Evolutionary conservation across 768 basidiomycete species (phyloP), one percentile per base, ranked within the genome.

Genomic region (Russula griseocarnosa): DNA sequence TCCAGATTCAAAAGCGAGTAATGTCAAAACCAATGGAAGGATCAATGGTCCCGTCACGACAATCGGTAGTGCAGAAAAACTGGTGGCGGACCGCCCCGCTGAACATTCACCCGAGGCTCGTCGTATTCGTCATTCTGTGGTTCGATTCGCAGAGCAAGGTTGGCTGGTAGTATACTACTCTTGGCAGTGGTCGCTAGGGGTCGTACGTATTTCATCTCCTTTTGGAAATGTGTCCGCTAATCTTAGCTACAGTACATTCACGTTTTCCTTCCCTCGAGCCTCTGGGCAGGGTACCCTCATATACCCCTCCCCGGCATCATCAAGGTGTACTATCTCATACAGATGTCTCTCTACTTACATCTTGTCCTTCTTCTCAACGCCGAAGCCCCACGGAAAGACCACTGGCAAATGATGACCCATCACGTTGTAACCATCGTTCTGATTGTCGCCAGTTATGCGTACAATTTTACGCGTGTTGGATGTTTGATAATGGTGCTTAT

Each of bases 401-500:
- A 98, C 74, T 78, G 79, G 70, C 96, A 98, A 76, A 98, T 98
- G 96, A 90, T 98, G 83, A 78, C 86, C 28, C 97, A 99, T 77
- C 97, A 99, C 73, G 72, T 96, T 69, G 88, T 98, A 68, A 96
- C 94, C 14, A 82, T 94, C 65, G 71, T 80, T 55, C 83, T 99
- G 66, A 85, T 98, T 76, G 75, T 79, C 38, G 71, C 79, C 46
- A 94, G 91, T 74, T 98, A 97, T 76, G 81, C 81, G 65, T 84
- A 81, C 73, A 88, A 94, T 75, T 88, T 86, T 72, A 96, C 92
- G 10, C 88, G 94, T 51, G 83, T 95, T 50, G 97, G 97, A 18
- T 92, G 88, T 69, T 78, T 94, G 52, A 86, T 97, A 64, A 88
- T 97, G 83, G 82, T 92, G 56, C 76, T 97, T 40, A 95, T 98